These are phyloP conservation scores for Comarum palustre DNA, from an alignment of 306 rosid species.

Conservation along the genomic window DNA sequence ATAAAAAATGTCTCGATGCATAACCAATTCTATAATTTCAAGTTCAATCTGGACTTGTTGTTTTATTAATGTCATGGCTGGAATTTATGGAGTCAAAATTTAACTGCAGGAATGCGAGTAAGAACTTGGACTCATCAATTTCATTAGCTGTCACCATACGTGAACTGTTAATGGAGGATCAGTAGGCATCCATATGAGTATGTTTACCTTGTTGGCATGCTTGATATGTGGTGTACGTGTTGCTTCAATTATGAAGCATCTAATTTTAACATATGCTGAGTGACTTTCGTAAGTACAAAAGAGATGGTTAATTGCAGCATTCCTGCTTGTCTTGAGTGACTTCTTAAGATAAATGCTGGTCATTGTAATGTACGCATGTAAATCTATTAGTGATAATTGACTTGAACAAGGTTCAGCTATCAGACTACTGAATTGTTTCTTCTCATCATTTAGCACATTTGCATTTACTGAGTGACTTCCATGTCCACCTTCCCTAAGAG, in stretches of 20 bases:
- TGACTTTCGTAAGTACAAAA: not conserved
- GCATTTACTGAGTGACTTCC: not conserved
- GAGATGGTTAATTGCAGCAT: not conserved
- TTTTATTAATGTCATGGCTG: conserved; percentile 23
- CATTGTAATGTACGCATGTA: not conserved
- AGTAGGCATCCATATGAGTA: not conserved
- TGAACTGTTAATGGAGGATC: conserved; percentile 41
- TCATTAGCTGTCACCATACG: conserved; percentile 61
- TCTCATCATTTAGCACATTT: not conserved
- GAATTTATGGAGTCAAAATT: conserved; percentile 34
- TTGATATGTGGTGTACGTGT: not conserved
- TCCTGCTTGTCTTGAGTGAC: not conserved
- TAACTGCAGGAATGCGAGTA: conserved; percentile 41
- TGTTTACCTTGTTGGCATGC: not conserved
- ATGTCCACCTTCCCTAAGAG: too few species aligned
- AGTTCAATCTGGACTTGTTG: conserved; percentile 18
- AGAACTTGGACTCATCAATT: conserved; percentile 41
- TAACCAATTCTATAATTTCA: conserved; percentile 18
- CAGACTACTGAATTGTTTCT: not conserved
- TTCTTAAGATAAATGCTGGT: not conserved
- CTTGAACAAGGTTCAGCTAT: not conserved
- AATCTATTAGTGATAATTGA: not conserved
- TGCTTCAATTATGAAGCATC: not conserved
- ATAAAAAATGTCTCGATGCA: not conserved
- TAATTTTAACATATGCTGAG: not conserved